Evolutionary conservation across 1,139 yeast genomes (phyloP), one percentile per base, ranked within the genome.

Genomic region (Hemisphaericaspora lyxosophila): DNA sequence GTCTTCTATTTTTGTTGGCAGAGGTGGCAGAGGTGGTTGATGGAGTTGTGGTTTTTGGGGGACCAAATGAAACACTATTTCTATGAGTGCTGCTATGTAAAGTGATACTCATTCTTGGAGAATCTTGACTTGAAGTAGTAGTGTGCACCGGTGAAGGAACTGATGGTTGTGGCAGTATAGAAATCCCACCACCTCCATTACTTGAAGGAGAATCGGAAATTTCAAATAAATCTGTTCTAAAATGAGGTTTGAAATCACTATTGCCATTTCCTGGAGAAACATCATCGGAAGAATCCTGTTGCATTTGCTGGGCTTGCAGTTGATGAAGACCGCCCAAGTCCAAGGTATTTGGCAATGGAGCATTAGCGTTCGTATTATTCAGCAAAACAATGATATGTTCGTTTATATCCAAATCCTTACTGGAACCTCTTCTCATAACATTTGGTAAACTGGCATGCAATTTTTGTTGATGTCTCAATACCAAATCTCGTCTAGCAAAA

Each of bases 401-500:
- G 43, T 62, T 64, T 17, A 45, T 46, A 28, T 44, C 58, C 16
- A 34, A 31, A 26, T 51, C 55, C 25, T 50, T 51, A 24, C 35
- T 33, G 7, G 49, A 42, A n/a, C 46, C 46, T 40, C 61, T 46
- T 36, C 60, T 49, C 48, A 49, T 50, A 7, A 53, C 48, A 34
- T 50, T 54, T 5, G 62, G 62, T 22, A 59, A 50, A 34, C 50
- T 50, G 4, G 61, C 48, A 38, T 62, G 68, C 18, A 63, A 60
- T 49, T 71, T 70, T 47, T 69, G 76, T 52, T 70, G 76, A 49
- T 71, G 77, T 36, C 76, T 56, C 42, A 70, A 60, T 29, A 71
- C 76, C 54, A 71, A 63, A 48, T 71, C 76, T 51, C 77, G 48
- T 28, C 77, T 52, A 14, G 77, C 77, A 54, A 71, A 71, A 49